Percentiles rank a stretch among this genome's conserved stretches.
Conservation (phyloP, 495 filamentous ascomycete species). For the Hypoxylon cercidicola region DNA sequence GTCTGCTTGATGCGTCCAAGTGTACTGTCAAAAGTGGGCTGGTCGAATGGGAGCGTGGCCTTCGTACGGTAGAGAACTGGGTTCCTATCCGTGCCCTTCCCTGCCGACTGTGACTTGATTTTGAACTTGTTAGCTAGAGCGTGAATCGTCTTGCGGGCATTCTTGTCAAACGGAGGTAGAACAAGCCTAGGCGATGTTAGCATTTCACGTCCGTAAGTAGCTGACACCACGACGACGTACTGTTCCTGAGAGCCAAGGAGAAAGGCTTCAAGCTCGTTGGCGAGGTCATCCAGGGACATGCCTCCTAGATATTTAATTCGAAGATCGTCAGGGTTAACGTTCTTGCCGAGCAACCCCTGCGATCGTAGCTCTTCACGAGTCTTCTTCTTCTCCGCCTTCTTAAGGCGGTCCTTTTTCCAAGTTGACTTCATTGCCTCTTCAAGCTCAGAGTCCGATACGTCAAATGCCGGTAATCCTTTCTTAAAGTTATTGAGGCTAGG, state of each 20-base stretch:
- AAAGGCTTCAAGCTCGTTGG: conserved; percentile 76
- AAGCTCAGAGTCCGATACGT: conserved; percentile 80
- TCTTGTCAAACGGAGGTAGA: conserved; percentile 85
- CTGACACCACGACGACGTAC: conserved; percentile 55
- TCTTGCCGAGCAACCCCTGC: conserved; percentile 80
- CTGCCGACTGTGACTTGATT: conserved; percentile 85
- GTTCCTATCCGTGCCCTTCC: conserved; percentile 76
- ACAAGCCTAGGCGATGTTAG: conserved; percentile 65
- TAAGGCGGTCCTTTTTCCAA: conserved; percentile 82
- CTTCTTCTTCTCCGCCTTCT: conserved; percentile 81
- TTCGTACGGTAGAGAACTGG: conserved; percentile 80
- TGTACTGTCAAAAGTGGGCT: conserved; percentile 55
- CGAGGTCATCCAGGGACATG: conserved; percentile 76
- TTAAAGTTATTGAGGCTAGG: conserved; percentile 53
- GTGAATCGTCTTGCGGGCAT: conserved; percentile 79
- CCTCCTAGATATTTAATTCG: conserved; percentile 77
- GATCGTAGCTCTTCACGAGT: conserved; percentile 81
- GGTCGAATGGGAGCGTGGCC: conserved; percentile 65
- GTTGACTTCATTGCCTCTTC: conserved; percentile 66
- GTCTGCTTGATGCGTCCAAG: conserved; percentile 55
- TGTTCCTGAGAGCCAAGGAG: conserved; percentile 69
- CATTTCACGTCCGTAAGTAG: conserved; percentile 7
- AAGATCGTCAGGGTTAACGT: conserved; percentile 69
- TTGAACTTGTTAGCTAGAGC: conserved; percentile 73
- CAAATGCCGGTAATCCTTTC: conserved; percentile 59